phyloP scores from a whole-genome alignment of 106 monocot species.

The Acanthochlamys bracteata region DNA sequence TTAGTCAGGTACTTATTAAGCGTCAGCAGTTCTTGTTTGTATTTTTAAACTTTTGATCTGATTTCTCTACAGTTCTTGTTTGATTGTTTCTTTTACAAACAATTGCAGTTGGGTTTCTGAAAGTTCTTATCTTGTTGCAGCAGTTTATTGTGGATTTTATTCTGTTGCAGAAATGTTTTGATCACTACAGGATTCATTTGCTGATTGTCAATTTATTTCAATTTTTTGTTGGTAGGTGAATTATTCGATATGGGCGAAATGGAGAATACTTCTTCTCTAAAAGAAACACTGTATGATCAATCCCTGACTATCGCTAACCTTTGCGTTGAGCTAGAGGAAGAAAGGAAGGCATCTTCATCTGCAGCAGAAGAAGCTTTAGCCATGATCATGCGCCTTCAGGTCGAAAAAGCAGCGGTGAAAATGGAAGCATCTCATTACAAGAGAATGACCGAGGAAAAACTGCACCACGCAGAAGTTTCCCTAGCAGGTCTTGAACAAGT shows the following conservation, averaged over 20 bases:
- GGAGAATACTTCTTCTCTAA: conserved; percentile 34
- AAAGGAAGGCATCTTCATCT: conserved; percentile 80
- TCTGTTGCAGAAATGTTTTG: too few relatives aligned
- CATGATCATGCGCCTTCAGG: conserved; percentile 78
- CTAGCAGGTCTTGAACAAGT: conserved; percentile 48
- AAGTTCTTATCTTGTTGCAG: too few relatives aligned
- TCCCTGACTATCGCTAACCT: conserved; percentile 45
- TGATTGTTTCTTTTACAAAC: too few relatives aligned
- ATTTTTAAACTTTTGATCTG: too few relatives aligned
- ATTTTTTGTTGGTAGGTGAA: too few relatives aligned
- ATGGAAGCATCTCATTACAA: conserved; percentile 89
- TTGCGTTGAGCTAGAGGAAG: conserved; percentile 61
- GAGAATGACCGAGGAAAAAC: conserved; percentile 72
- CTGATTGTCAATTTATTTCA: too few relatives aligned
- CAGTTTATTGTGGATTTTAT: too few relatives aligned
- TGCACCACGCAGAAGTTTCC: conserved; percentile 45
- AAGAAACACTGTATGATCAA: conserved; percentile 53
- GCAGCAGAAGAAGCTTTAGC: conserved; percentile 72
- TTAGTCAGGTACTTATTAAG: too few relatives aligned
- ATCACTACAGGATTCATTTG: too few relatives aligned
- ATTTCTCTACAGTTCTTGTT: too few relatives aligned
- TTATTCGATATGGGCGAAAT: conserved; percentile 43
- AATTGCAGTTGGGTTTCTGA: too few relatives aligned
- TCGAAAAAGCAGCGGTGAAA: conserved; percentile 70
- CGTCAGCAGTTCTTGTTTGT: too few relatives aligned